phyloP scores from a whole-genome alignment of 2,329 filamentous ascomycete species.

The Neurospora sp. region DNA sequence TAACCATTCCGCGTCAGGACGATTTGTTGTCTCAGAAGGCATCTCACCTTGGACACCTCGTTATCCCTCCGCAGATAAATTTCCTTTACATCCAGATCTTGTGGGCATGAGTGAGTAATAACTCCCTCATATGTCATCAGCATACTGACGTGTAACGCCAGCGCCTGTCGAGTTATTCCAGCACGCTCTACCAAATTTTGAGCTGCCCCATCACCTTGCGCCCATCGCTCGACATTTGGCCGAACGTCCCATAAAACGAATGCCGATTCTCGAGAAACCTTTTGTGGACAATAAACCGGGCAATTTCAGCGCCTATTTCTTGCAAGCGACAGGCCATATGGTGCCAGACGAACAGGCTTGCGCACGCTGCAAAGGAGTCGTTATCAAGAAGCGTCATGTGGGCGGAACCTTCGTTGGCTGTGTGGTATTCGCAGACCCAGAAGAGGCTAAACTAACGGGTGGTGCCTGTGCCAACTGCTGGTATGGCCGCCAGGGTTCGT shows the following conservation, averaged over 20 bases:
- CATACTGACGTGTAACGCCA: not conserved
- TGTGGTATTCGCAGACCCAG: slow-evolving; percentile 5
- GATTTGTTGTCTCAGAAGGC: not conserved
- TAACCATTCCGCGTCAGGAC: not conserved
- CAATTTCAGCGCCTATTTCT: slow-evolving; percentile 8
- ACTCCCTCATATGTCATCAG: not conserved
- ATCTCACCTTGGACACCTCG: not conserved
- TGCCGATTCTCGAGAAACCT: not conserved
- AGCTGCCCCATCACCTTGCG: not conserved
- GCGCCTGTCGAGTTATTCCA: not conserved
- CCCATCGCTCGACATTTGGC: not conserved
- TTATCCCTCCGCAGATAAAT: not conserved
- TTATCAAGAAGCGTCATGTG: not conserved
- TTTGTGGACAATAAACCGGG: slow-evolving; percentile 4
- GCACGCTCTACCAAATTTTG: not conserved
- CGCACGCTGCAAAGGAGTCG: slow-evolving; percentile 4
- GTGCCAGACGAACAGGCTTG: slow-evolving; percentile 3
- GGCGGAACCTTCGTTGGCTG: not conserved
- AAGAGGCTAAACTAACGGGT: not conserved
- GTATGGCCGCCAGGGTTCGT: slow-evolving; percentile 10
- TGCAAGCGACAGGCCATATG: slow-evolving; percentile 10
- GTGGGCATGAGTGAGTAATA: not conserved
- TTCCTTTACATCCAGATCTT: not conserved
- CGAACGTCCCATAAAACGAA: not conserved
- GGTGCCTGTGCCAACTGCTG: slow-evolving; percentile 14